Evolutionary conservation across 495 filamentous ascomycete species (phyloP), one percentile per base, ranked within the genome.

Genomic region (Elasticomyces elasticus): DNA sequence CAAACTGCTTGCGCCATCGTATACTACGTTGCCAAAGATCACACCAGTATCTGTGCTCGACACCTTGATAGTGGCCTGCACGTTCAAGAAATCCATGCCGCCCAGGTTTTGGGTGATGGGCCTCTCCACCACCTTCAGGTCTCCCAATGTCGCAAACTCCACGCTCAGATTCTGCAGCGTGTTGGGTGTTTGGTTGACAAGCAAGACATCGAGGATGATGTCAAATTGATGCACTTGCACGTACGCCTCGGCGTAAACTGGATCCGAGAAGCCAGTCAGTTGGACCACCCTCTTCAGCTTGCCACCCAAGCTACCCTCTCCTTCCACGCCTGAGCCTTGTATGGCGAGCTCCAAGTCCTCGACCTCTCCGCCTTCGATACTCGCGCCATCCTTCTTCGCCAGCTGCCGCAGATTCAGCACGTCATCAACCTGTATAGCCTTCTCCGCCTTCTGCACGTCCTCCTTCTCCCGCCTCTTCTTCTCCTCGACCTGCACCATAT

Each of bases 211-310:
- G 5, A 99, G 77, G 19, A 99, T 86, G 62, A 99, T 99, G 63
- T 99, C 94, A 67, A 99, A 99, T 66, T 97, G 94, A 70, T 97
- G 91, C 5, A 97, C 94, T 62, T 94, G 94, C 64, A 99, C 90
- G 61, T 97, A 97, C 20, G 94, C 94, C 71, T 99, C 94, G 24
- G 87, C 94, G 63, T 99, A 99, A 11, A 99, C 94, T 5, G 94
- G 81, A 64, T 99, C 94, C 1, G 94, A 97, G 79, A 99, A 99
- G 50, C 94, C 94, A 23, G 94, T 99, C 38, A 99, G 79, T 66
- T 97, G 94, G 13, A 97, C 94, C 26, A 99, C 92, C 13, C 92
- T 79, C 75, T 85, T 95, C 49, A 99, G 77, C 69, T 99, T 99
- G 46, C n/a, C n/a, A n/a, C n/a, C n/a, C n/a, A 88, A 94, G 13